Percentiles rank a stretch among this genome's conserved stretches.
These are phyloP conservation scores for Elongisporangium anandrum DNA, from an alignment of 352 stramenopile genomes.

Conservation along the genomic window DNA sequence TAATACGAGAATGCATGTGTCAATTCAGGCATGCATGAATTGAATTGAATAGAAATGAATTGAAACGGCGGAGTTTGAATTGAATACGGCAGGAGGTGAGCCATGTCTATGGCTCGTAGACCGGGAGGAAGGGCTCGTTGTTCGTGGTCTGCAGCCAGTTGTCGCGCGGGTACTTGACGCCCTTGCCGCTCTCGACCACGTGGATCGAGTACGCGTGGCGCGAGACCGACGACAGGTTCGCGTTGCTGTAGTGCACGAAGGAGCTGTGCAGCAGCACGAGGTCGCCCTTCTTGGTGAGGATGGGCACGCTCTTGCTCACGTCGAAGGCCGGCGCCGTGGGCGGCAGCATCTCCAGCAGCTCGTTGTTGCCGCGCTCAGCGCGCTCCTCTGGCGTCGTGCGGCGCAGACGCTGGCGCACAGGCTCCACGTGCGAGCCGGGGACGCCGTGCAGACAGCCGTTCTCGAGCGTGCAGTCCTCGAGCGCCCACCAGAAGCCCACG, in stretches of 20 bases:
- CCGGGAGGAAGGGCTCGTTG: conserved; percentile 51
- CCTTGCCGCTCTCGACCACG: conserved; percentile 86
- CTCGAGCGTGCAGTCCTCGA: conserved; percentile 93
- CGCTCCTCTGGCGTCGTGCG: conserved; percentile 55
- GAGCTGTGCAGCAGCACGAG: conserved; percentile 90
- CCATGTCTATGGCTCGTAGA: conserved; percentile 32
- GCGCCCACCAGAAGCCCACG: conserved; percentile 93
- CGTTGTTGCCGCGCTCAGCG: conserved; percentile 21
- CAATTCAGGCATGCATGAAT: neutral
- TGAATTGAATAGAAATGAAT: neutral
- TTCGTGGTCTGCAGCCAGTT: conserved; percentile 95
- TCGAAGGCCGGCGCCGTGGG: conserved; percentile 51
- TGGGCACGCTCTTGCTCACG: conserved; percentile 43
- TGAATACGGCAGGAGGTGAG: neutral
- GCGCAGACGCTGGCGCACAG: conserved; percentile 81
- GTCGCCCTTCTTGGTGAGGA: conserved; percentile 91
- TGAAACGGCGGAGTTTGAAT: neutral
- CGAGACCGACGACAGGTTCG: conserved; percentile 86
- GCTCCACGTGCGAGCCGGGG: conserved; percentile 86
- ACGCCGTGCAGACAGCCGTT: conserved; percentile 95
- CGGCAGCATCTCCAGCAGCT: conserved; percentile 62
- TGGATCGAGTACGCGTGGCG: conserved; percentile 96
- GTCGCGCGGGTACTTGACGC: conserved; percentile 75
- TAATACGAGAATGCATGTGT: neutral
- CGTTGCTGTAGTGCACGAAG: conserved; percentile 94